Evolutionary conservation across 768 basidiomycete genomes (phyloP), one percentile per base, ranked within the genome.

Genomic region (Crucibulum laeve): DNA sequence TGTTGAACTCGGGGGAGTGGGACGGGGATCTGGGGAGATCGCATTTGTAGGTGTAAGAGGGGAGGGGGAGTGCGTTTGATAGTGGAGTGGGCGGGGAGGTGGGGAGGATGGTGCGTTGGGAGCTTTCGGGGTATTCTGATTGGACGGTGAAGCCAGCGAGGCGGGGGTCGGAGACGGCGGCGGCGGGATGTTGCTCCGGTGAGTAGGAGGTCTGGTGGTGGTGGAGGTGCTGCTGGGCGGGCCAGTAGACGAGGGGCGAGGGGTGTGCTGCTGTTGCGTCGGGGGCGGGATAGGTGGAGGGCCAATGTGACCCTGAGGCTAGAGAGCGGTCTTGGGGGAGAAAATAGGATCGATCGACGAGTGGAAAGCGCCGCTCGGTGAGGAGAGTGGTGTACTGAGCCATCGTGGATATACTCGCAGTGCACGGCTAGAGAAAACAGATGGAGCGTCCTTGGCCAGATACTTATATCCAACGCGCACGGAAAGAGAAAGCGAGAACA

Each of bases 1-100:
- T 43, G n/a, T n/a, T n/a, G 13, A 34, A 51, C 34, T 54, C 48
- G 15, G 47, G 49, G 8, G 52, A 53, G n/a, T 36, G 42, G 21
- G 56, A 53, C 5, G 56, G 55, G 1, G 59, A 60, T 49, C 48
- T 45, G 19, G 52, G 47, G 17, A 50, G 49, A 38, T 53, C 47
- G 38, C 37, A 39, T 44, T 51, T 46, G 47, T 51, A 51, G 14
- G 38, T 25, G 30, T 46, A 48, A 5, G 45, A 25, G 8, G 46
- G 25, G 15, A 40, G 33, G 23, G 36, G 36, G 13, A 35, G 36
- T 8, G 44, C 18, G 28, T 30, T n/a, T n/a, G 8, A n/a, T 28
- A 48, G 17, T 11, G 15, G 21, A 32, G 45, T 25, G 28, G 35
- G 44, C n/a, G 45, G 37, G 15, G 47, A 47, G 15, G 46, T 25